Evolutionary conservation across 371 early-diverging fungal genomes (phyloP), one percentile per base, ranked within the genome.

Genomic region (Mucor velutinosus): DNA sequence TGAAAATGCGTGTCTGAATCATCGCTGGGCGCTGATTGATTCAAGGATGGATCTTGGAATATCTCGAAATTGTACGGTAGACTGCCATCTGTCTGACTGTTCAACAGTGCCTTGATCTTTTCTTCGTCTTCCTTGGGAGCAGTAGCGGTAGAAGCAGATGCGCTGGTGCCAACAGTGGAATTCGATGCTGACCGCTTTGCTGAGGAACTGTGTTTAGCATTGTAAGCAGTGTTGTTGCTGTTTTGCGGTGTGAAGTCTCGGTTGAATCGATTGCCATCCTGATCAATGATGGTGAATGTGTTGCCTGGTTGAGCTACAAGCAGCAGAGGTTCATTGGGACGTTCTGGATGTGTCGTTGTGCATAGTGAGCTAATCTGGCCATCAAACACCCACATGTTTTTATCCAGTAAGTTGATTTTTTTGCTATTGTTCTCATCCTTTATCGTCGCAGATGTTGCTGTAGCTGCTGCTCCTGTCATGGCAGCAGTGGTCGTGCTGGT

Each of bases 261-360:
- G 43, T 85, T 83, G n/a, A 80, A 81, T 23, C 87, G 71, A 47
- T 80, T 80, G 35, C 88, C 88, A 43, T 82, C 73, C 35, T 81
- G 78, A 64, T 88, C 87, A 25, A 88, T 83, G 59, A 86, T 86
- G 0, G 84, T 80, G 61, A 88, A 88, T 19, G 83, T 86, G 45
- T 86, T 84, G 6, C 88, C 88, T 1, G 88, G 87, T 61, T 88
- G 88, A 14, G 88, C 88, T 3, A 88, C 86, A 0, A 88, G 76
- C 1, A 88, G 60, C 19, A 88, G 66, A 4, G 85, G 85, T 21
- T 80, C 78, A 55, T 75, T 65, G 12, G 80, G 84, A 39, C 66
- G 33, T 14, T 77, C 73, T 32, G 84, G 84, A 37, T 81, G 78
- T 4, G 64, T 62, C 1, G 84, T 73, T 0, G 71, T 75, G 7